Base-by-base conservation (phyloP, 495 filamentous ascomycete species). In the Aspergillus saccharolyticus region DNA sequence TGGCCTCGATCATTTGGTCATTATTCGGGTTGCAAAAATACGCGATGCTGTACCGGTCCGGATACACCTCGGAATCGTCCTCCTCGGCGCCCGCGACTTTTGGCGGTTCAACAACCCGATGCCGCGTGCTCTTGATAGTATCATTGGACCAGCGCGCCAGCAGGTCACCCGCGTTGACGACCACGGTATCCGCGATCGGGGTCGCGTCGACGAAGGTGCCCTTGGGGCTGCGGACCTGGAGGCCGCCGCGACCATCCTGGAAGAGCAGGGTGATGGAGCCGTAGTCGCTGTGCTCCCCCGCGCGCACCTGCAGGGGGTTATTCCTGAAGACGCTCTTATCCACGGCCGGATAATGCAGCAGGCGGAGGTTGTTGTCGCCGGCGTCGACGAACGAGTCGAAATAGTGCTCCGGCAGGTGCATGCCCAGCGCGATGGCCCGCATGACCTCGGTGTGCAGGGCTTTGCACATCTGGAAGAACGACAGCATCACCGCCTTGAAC, bases 11-110 rank as follows among this genome's bases (percentile, higher is more conserved):
- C 50, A 78, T 72, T 56, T 75, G 75, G 56, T 91, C 81, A 65
- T 83, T 88, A 60, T 97, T 90, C 9, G 93, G 91, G 62, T 96
- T 96, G 76, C 93, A 96, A 69, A 97, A 97, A 70, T 93, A 92
- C 4, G 79, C 79, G 57, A 82, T 77, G 69, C 74, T 78, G 54
- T 78, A 77, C n/a, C 76, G 68, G 4, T 76, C 67, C 20, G 76
- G 76, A 61, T 79, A 76, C 9, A 61, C 59, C 2, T 72, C 73
- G 0, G 65, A 62, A 14, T 63, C 54, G 18, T 65, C 54, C 9
- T 52, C 33, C 25, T 63, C 64, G 55, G 55, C 62, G 10, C 45
- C 59, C 54, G 57, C 54, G 0, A 52, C 58, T 55, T 58, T 61
- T 0, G 87, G 89, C 6, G 93, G 93, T 71, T 96, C 86, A 10